These are phyloP conservation scores for Coemansia sp. DNA, from an alignment of 192 early-diverging fungal genomes.

Conservation along the genomic window DNA sequence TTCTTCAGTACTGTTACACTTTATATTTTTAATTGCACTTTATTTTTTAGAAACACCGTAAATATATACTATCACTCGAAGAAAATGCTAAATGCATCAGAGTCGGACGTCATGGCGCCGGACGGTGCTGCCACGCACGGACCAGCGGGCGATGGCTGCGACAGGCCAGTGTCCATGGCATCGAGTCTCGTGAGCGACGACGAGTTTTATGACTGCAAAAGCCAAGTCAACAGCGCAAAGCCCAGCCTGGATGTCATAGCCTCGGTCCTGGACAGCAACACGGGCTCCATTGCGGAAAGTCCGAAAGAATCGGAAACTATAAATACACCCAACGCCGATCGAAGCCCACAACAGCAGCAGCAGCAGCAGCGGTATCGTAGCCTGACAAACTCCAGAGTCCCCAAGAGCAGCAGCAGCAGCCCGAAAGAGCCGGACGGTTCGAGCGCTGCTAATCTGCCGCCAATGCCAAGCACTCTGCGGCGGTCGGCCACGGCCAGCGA, in stretches of 20 bases:
- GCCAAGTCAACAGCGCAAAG: slow-evolving; percentile 25
- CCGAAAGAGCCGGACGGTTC: background rate
- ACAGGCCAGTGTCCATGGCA: background rate
- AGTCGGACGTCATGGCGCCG: background rate
- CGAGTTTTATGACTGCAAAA: slow-evolving; percentile 45
- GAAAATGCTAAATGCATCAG: background rate
- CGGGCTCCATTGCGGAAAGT: background rate
- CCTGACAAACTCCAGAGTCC: slow-evolving; percentile 29
- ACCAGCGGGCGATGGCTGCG: background rate
- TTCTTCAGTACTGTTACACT: background rate
- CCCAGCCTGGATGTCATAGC: slow-evolving; percentile 22
- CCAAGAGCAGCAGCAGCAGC: slow-evolving; percentile 6
- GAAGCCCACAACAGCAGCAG: background rate
- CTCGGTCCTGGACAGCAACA: background rate
- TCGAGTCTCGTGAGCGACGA: slow-evolving; percentile 31
- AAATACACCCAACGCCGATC: background rate
- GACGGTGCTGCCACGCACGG: slow-evolving; percentile 4
- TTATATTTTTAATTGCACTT: background rate
- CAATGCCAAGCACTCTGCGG: slow-evolving; percentile 14
- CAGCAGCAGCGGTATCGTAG: slow-evolving; percentile 23
- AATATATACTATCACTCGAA: background rate
- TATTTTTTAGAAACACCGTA: background rate
- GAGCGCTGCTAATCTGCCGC: background rate
- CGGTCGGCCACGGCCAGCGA: slow-evolving; percentile 35
- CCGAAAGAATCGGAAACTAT: background rate